A percentile compares a stretch with the other conserved stretches of the same genome.
phyloP scores from a whole-genome alignment of 768 basidiomycete species.

The Paxillus rubicundulus region DNA sequence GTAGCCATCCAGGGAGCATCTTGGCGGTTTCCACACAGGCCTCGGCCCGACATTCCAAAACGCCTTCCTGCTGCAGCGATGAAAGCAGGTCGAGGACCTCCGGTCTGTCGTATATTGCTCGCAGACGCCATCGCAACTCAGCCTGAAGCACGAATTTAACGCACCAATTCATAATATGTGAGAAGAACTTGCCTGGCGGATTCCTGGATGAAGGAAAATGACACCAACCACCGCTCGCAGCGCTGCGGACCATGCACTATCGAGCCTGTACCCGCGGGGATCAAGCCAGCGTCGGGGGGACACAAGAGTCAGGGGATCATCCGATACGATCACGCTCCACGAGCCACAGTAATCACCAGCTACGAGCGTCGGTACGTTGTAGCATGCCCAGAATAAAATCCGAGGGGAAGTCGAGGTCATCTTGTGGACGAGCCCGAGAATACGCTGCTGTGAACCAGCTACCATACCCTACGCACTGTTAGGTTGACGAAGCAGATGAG shows the following conservation, averaged over 20 bases:
- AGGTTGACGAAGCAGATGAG: conserved; percentile 3
- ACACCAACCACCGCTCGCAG: conserved; percentile 64
- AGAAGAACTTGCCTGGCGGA: conserved; percentile 55
- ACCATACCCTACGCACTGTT: conserved; percentile 10
- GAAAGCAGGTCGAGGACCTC: conserved; percentile 65
- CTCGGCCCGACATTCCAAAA: conserved; percentile 32
- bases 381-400: conserved; percentile 68
- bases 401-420: conserved; percentile 51
- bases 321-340: conserved; percentile 59
- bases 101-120: conserved; percentile 71
- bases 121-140: conserved; percentile 70
- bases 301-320: conserved; percentile 42
- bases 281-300: conserved; percentile 79
- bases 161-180: conserved; percentile 3
- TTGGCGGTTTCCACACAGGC: conserved; percentile 4
- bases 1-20: conserved; percentile 25
- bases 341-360: conserved; percentile 46
- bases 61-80: conserved; percentile 52
- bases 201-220: conserved; percentile 68
- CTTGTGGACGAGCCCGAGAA: conserved; percentile 36
- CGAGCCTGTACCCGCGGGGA: conserved; percentile 57
- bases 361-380: conserved; percentile 53
- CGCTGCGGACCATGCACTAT: conserved; percentile 71
- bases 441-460: conserved; percentile 16
- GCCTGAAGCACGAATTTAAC: conserved; percentile 37